Conservation (phyloP, 2,329 filamentous ascomycete genomes). For the Fusarium nematophilum region DNA sequence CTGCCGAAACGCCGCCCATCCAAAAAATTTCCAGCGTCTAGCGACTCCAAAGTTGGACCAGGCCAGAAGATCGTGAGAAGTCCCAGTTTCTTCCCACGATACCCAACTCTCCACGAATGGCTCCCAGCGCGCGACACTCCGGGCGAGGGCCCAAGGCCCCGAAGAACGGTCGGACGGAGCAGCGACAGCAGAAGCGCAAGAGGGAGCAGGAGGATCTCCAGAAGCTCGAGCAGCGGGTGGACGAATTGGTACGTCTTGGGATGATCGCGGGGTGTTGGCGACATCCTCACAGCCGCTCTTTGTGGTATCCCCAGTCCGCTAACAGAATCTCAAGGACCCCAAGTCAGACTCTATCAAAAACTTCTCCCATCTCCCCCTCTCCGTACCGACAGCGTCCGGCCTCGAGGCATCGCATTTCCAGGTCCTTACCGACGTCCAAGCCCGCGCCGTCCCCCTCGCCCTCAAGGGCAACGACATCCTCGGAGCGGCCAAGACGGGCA, state of each 20-base stretch:
- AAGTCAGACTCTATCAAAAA: conserved; percentile 69
- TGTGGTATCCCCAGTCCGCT: conserved; percentile 3
- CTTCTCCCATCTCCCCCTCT: conserved; percentile 89
- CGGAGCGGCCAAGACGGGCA: conserved; percentile 94
- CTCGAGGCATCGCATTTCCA: conserved; percentile 90
- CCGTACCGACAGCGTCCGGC: conserved; percentile 80
- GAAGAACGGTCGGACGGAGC: conserved; percentile 48
- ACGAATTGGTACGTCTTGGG: conserved; percentile 47
- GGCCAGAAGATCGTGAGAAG: conserved; percentile 2
- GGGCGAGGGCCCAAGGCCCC: conserved; percentile 40
- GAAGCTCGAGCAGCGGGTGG: conserved; percentile 48
- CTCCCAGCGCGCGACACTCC: conserved; percentile 38
- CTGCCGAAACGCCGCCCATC: conserved; percentile 34
- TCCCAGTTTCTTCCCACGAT: conserved; percentile 6
- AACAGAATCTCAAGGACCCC: conserved; percentile 61
- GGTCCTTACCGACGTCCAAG: conserved; percentile 90
- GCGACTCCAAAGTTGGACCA: conserved; percentile 26
- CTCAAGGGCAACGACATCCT: conserved; percentile 89
- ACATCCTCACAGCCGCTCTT: background rate
- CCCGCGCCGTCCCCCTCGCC: conserved; percentile 86
- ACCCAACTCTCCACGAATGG: conserved; percentile 29
- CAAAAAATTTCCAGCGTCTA: conserved; percentile 43
- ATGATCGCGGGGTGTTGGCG: background rate
- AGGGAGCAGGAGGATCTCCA: conserved; percentile 51
- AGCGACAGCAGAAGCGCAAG: conserved; percentile 53